phyloP scores from a whole-genome alignment of 768 basidiomycete genomes.

The Boletus huronensis region DNA sequence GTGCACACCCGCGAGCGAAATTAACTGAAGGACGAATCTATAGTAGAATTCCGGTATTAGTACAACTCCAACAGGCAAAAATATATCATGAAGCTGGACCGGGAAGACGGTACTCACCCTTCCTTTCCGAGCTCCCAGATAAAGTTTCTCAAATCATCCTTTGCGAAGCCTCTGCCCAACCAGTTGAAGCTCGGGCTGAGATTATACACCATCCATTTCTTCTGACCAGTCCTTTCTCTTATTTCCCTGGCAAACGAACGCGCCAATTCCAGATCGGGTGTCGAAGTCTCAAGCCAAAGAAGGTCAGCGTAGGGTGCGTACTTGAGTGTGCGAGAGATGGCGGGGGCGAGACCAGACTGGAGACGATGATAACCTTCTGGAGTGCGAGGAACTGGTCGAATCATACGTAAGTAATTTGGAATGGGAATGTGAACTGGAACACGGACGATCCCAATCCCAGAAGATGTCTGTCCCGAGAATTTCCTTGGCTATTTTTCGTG shows the following conservation, averaged over 20 bases:
- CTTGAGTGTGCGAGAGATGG: conserved; percentile 72
- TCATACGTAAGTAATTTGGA: not conserved
- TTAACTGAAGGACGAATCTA: conserved; percentile 84
- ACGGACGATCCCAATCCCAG: conserved; percentile 88
- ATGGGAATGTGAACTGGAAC: not conserved
- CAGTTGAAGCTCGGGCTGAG: conserved; percentile 94
- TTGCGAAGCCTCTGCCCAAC: conserved; percentile 76
- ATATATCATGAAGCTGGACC: not conserved
- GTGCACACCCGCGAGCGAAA: conserved; percentile 89
- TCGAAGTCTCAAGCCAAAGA: conserved; percentile 90
- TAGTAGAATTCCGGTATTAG: conserved; percentile 5
- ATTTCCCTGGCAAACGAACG: conserved; percentile 74
- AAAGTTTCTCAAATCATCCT: conserved; percentile 76
- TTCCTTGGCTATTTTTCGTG: conserved; percentile 69
- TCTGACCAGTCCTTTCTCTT: conserved; percentile 56
- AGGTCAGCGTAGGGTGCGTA: conserved; percentile 88
- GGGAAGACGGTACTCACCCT: conserved; percentile 45
- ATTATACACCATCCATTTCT: conserved; percentile 87
- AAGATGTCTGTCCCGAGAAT: conserved; percentile 59
- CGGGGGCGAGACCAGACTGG: conserved; percentile 75
- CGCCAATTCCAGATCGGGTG: conserved; percentile 80
- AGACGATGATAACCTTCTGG: conserved; percentile 91
- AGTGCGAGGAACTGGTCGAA: conserved; percentile 70
- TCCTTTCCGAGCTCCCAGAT: conserved; percentile 89
- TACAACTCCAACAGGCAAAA: not conserved